Evolutionary conservation across 1,139 yeast genomes (phyloP).

Genomic region (Kodamaea derodonti): DNA sequence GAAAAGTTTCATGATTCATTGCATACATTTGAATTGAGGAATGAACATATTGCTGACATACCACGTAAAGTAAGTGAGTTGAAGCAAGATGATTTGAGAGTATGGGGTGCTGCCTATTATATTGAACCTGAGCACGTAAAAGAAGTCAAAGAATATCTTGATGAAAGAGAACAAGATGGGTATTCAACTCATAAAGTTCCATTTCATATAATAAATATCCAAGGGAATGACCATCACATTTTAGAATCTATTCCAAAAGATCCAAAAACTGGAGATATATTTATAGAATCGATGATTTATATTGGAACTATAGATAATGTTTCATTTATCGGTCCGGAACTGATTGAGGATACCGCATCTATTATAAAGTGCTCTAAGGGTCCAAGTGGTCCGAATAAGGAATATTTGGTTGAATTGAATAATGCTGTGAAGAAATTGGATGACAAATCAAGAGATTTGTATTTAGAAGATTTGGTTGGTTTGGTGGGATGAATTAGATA

Average conservation of each 20-base stretch:
- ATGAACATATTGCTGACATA: slow-evolving; percentile 4
- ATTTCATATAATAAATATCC: slow-evolving; percentile 47
- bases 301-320: slow-evolving; percentile 80
- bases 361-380: slow-evolving; percentile 59
- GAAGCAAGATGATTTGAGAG: slow-evolving; percentile 46
- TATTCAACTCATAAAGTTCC: slow-evolving; percentile 70
- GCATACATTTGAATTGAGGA: slow-evolving; percentile 33
- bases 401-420: slow-evolving; percentile 58
- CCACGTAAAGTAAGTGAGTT: slow-evolving; percentile 18
- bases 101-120: slow-evolving; percentile 83
- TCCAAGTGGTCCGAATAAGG: slow-evolving; percentile 77
- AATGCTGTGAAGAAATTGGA: slow-evolving; percentile 51
- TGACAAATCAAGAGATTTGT: slow-evolving; percentile 29
- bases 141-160: slow-evolving; percentile 65
- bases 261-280: slow-evolving; percentile 30
- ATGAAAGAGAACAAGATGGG: slow-evolving; percentile 85
- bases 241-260: slow-evolving; percentile 17
- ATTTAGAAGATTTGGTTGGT: slow-evolving; percentile 33
- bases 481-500: slow-evolving; percentile 9
- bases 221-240: slow-evolving; percentile 12
- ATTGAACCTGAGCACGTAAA: slow-evolving; percentile 63
- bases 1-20: slow-evolving; percentile 45
- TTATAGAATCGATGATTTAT: slow-evolving; percentile 64
- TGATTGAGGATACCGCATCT: slow-evolving; percentile 51
- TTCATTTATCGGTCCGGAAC: slow-evolving; percentile 83